A percentile compares a stretch with the other conserved stretches of the same genome.
Conservation (phyloP, 1,284 basidiomycete species). For the Ustilago esculenta region DNA sequence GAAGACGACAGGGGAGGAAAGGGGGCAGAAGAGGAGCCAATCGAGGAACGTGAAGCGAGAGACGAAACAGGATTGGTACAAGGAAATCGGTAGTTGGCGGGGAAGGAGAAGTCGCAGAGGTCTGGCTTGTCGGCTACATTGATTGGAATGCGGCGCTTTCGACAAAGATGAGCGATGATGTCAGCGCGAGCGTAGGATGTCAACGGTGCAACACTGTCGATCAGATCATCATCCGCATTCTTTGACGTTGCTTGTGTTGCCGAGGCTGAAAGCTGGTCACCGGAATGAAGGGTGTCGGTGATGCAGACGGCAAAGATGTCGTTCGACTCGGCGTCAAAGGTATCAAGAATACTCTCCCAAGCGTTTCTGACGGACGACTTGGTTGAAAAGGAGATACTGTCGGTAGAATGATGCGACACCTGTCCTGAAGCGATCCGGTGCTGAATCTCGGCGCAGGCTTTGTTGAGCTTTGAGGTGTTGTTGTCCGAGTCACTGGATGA, state of each 20-base stretch:
- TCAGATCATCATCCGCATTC: conserved; percentile 6
- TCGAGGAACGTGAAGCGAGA: neutral
- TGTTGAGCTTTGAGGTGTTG: neutral
- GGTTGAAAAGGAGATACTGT: conserved; percentile 3
- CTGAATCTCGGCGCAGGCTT: conserved; percentile 74
- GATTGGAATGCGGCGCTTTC: conserved; percentile 74
- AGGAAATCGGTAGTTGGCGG: conserved; percentile 83
- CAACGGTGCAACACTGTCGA: conserved; percentile 5
- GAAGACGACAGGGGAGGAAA: conserved; percentile 67
- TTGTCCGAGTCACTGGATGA: neutral
- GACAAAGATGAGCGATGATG: conserved; percentile 51
- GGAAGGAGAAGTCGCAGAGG: conserved; percentile 89
- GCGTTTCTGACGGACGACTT: conserved; percentile 4
- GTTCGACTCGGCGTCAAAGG: conserved; percentile 17
- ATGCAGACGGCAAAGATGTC: conserved; percentile 62
- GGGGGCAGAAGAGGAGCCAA: neutral
- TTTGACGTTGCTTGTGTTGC: neutral
- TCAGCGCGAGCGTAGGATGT: conserved; percentile 40
- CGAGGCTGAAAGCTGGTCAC: conserved; percentile 25
- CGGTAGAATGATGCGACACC: conserved; percentile 70
- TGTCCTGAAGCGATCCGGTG: conserved; percentile 67
- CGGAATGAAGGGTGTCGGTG: conserved; percentile 60
- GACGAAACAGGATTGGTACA: conserved; percentile 25
- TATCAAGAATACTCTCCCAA: conserved; percentile 21
- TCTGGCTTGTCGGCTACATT: conserved; percentile 87